Conservation (phyloP, 441 rosid genomes). For the Iberis amara region DNA sequence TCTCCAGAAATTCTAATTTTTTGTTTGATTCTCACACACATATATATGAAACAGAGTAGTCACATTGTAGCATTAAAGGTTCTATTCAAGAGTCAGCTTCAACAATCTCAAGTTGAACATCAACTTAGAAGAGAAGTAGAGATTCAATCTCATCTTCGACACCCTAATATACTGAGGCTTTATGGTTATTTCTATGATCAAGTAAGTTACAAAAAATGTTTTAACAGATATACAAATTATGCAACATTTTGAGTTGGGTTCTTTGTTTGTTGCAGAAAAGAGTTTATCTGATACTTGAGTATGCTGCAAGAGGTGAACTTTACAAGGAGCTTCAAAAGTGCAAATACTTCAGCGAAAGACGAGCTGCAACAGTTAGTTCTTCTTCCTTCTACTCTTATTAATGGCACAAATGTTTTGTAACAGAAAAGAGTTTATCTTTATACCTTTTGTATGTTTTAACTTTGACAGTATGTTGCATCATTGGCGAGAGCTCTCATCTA, state of each 20-base stretch:
- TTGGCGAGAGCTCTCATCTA: constrained; percentile 93
- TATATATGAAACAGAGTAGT: constrained; percentile 57
- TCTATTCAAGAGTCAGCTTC: constrained; percentile 89
- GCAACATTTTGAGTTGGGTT: no score
- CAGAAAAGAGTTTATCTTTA: constrained; percentile 12
- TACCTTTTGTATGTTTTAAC: neutral
- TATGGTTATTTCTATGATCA: constrained; percentile 98
- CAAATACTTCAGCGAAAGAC: constrained; percentile 87
- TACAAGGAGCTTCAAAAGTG: constrained; percentile 89
- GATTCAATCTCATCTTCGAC: constrained; percentile 90
- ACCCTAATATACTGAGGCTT: constrained; percentile 80
- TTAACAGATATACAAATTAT: no score
- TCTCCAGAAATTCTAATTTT: neutral
- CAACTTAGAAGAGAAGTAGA: constrained; percentile 96
- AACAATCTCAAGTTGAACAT: constrained; percentile 93
- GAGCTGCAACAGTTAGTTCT: constrained; percentile 83
- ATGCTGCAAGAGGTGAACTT: constrained; percentile 94
- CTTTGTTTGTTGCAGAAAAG: constrained; percentile 61
- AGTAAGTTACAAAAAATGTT: constrained; percentile 31
- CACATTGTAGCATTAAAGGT: constrained; percentile 91
- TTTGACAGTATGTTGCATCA: constrained; percentile 83
- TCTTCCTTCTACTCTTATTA: constrained; percentile 5
- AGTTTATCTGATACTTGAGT: constrained; percentile 85
- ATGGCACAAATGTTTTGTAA: neutral
- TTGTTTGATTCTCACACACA: constrained; percentile 1